Conservation (phyloP, 2,329 filamentous ascomycete genomes). For the Fusarium verticillioides region DNA sequence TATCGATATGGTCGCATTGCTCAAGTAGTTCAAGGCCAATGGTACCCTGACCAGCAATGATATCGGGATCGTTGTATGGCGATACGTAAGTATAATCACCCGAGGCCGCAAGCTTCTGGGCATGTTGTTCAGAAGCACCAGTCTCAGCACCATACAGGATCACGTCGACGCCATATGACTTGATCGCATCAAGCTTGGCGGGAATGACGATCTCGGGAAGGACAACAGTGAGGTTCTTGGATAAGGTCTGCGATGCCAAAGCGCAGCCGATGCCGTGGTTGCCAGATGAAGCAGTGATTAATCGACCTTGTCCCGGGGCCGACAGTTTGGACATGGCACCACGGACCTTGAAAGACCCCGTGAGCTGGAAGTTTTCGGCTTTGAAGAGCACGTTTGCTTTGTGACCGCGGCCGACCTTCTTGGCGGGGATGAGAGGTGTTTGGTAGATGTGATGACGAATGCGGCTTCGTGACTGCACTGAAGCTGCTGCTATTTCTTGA, state of each 20-base stretch:
- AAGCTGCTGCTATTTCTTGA: background rate
- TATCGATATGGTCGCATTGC: background rate
- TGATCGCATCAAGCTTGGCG: background rate
- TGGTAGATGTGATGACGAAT: background rate
- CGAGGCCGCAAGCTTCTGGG: background rate
- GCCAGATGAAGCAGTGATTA: background rate
- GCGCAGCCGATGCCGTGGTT: background rate
- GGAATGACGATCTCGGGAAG: background rate
- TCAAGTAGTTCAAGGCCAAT: background rate
- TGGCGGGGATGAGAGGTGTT: constrained; percentile 1
- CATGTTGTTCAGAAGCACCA: background rate
- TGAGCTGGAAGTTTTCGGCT: background rate
- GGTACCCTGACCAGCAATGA: background rate
- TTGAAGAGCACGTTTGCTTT: background rate
- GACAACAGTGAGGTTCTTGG: background rate
- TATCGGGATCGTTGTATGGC: background rate
- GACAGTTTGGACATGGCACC: background rate
- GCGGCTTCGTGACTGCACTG: background rate
- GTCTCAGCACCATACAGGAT: background rate
- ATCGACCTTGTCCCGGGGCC: background rate
- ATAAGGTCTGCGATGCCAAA: background rate
- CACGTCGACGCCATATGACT: background rate
- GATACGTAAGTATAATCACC: background rate
- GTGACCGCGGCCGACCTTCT: background rate
- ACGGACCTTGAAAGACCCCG: background rate